A percentile compares a stretch with the other conserved stretches of the same genome.
These are phyloP conservation scores for Glycine latifolia DNA, from an alignment of 306 rosid species.

Conservation along the genomic window DNA sequence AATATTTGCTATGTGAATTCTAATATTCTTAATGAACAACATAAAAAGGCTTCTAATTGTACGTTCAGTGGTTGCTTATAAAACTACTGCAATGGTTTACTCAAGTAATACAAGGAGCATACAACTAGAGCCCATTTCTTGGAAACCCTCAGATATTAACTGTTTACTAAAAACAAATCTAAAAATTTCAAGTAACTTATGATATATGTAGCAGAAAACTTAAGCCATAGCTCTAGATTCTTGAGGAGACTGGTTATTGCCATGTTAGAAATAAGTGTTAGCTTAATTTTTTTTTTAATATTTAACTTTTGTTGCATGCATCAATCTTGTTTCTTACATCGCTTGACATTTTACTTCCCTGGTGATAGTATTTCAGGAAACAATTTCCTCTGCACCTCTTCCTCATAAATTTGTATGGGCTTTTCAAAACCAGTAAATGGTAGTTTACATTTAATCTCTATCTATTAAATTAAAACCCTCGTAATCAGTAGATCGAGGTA, in stretches of 20 bases:
- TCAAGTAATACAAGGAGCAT: no score
- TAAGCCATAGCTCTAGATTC: no score
- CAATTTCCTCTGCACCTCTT: constrained; percentile 72
- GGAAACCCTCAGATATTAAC: no score
- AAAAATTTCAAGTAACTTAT: no score
- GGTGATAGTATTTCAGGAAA: constrained; percentile 80
- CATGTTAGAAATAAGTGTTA: neutral
- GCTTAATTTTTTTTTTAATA: neutral
- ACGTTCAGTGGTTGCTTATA: neutral
- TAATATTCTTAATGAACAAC: neutral
- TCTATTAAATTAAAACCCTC: constrained; percentile 29
- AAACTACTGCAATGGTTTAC: no score
- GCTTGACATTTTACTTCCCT: constrained; percentile 47
- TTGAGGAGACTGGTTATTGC: no score
- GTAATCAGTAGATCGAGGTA: constrained; percentile 29
- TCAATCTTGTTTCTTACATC: constrained; percentile 2
- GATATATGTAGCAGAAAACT: no score
- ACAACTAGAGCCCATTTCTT: no score
- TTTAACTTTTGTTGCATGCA: constrained; percentile 19
- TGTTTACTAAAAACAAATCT: no score
- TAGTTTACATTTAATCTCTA: constrained; percentile 50
- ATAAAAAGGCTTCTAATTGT: neutral
- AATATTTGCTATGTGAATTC: constrained; percentile 3
- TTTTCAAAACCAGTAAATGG: constrained; percentile 74
- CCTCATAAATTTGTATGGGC: constrained; percentile 59